Conservation (phyloP, 768 basidiomycete species). For the Leccinum aurantiacum region DNA sequence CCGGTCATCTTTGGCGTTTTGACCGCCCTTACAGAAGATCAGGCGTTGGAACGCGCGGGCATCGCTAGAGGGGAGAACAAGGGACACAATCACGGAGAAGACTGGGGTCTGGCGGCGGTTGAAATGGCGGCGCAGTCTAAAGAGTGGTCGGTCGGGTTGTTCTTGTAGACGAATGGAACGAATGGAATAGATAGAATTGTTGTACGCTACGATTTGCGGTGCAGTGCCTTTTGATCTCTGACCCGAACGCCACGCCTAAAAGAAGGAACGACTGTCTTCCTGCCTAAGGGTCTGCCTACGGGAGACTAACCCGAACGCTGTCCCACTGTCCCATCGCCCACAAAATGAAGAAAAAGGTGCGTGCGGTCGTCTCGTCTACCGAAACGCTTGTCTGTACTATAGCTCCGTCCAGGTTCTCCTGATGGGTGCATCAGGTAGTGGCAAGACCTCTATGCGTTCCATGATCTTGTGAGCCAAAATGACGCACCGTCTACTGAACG, state of each 20-base stretch:
- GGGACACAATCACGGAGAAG: slow-evolving; percentile 97
- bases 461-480: slow-evolving; percentile 84
- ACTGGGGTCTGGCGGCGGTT: slow-evolving; percentile 96
- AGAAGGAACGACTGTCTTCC: no score
- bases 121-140: slow-evolving; percentile 78
- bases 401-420: slow-evolving; percentile 70
- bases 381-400: not conserved
- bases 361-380: not conserved
- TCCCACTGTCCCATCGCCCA: not conserved
- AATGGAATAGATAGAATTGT: not conserved
- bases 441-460: slow-evolving; percentile 97
- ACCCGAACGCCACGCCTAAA: no score
- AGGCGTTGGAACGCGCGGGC: slow-evolving; percentile 94
- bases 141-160: slow-evolving; percentile 71
- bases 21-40: slow-evolving; percentile 89
- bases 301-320: no score
- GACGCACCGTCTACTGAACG: slow-evolving; percentile 4
- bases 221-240: not conserved
- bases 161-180: slow-evolving; percentile 29
- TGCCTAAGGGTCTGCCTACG: no score
- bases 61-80: slow-evolving; percentile 65
- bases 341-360: slow-evolving; percentile 36
- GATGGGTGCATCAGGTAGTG: slow-evolving; percentile 96
- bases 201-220: slow-evolving; percentile 7
- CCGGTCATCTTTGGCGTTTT: slow-evolving; percentile 97